Evolutionary conservation across 768 basidiomycete genomes (phyloP), one percentile per base, ranked within the genome.

Genomic region (Phylloporus arenicola): DNA sequence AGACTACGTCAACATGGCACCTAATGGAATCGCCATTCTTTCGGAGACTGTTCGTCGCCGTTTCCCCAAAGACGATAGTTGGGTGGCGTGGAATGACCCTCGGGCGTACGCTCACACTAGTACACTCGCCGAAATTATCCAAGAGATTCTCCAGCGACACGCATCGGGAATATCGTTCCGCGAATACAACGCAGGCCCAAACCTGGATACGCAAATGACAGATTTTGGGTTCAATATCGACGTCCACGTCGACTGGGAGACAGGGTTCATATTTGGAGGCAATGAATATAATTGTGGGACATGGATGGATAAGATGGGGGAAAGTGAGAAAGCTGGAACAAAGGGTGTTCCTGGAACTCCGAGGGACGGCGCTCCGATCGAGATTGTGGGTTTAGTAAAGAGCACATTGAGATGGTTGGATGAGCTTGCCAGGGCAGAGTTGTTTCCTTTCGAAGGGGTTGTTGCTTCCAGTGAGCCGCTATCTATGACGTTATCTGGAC

Each of bases 271-370:
- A 57, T 75, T 82, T 52, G 96, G 96, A 24, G 96, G 96, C 8
- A 98, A 83, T 66, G 70, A 72, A 48, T 69, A 77, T 60, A 95
- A 95, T 59, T 94, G 92, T 64, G 92, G 92, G 11, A 94, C 92
- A 1, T 95, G 92, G 92, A 92, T 92, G 92, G 92, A 95, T 73
- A 95, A 95, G 78, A 94, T 94, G 92, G 96, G 96, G 39, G 92
- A 95, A 64, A 92, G 89, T 3, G 75, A 73, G 52, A 89, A 83
- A 59, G 95, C 96, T 4, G 91, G 92, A 1, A 97, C 87, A 47
- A 96, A 94, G 69, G 96, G 96, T 25, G 68, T 87, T 27, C 96
- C 96, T n/a, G 96, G 92, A 10, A 95, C 94, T 0, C 94, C 96
- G 1, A 77, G 96, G 57, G 94, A 98, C 63, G 96, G 96, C 9